phyloP scores from a whole-genome alignment of 2,329 filamentous ascomycete species.

The Xylogone sp. region DNA sequence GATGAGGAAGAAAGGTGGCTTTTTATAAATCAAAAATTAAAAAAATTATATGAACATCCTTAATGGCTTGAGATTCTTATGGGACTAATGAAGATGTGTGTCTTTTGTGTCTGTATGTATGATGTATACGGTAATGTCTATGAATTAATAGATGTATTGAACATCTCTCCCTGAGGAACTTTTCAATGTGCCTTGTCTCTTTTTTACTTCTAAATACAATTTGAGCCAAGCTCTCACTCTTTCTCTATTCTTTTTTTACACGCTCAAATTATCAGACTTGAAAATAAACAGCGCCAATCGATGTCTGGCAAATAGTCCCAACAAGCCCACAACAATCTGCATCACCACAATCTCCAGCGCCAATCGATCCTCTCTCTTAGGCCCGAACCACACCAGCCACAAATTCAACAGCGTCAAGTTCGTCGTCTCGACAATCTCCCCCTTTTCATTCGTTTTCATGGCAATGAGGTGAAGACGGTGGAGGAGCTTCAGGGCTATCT shows the following conservation, averaged over 20 bases:
- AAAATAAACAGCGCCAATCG: slow-evolving; percentile 84
- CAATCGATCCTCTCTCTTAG: slow-evolving; percentile 80
- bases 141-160: too few species aligned
- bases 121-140: too few species aligned
- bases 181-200: too few species aligned
- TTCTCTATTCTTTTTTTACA: neutral
- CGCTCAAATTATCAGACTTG: slow-evolving; percentile 73
- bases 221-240: too few species aligned
- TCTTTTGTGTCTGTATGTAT: too few species aligned
- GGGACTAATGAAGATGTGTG: too few species aligned
- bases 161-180: too few species aligned
- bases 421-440: slow-evolving; percentile 71
- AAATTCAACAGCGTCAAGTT: slow-evolving; percentile 95
- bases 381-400: slow-evolving; percentile 94
- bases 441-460: slow-evolving; percentile 63
- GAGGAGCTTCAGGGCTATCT: slow-evolving; percentile 62
- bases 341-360: slow-evolving; percentile 76
- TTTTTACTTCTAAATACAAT: too few species aligned
- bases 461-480: slow-evolving; percentile 64
- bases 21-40: too few species aligned
- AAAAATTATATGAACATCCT: too few species aligned
- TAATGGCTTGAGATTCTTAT: too few species aligned
- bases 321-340: slow-evolving; percentile 71
- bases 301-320: slow-evolving; percentile 83
- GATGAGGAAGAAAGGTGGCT: too few species aligned